Evolutionary conservation across 2,329 filamentous ascomycete species (phyloP).

Genomic region (Aspergillaceae sp.): DNA sequence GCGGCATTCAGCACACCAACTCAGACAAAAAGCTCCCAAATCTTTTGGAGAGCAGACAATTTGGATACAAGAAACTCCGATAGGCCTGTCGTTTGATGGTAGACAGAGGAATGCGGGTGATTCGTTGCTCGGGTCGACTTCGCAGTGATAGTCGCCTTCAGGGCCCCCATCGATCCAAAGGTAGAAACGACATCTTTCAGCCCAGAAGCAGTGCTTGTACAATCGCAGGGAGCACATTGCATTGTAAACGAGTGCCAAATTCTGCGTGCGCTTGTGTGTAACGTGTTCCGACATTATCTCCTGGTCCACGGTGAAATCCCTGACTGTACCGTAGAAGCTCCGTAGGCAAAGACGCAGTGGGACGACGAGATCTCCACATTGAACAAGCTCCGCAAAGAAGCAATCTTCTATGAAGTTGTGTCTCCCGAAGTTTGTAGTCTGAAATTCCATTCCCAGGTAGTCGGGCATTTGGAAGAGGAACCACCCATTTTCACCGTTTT

Average conservation of each 20-base stretch:
- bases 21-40: constrained; percentile 17
- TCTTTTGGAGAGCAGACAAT: constrained; percentile 17
- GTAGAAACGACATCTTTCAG: constrained; percentile 22
- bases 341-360: constrained; percentile 19
- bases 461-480: constrained; percentile 22
- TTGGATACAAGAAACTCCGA: constrained; percentile 14
- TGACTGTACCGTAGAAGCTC: constrained; percentile 21
- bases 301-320: constrained; percentile 21
- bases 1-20: constrained; percentile 16
- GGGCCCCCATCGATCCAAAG: constrained; percentile 24
- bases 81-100: not conserved
- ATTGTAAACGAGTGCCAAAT: constrained; percentile 16
- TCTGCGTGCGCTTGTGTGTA: not conserved
- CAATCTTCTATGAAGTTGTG: constrained; percentile 20
- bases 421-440: constrained; percentile 18
- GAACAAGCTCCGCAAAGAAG: constrained; percentile 22
- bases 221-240: constrained; percentile 22
- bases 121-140: constrained; percentile 7
- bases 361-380: constrained; percentile 15
- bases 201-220: constrained; percentile 21
- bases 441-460: constrained; percentile 20
- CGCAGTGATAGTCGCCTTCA: constrained; percentile 14
- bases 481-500: constrained; percentile 16
- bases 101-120: constrained; percentile 15
- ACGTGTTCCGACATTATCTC: constrained; percentile 10